phyloP scores from a whole-genome alignment of 257 asterid genomes.

The Fraxinus excelsior region DNA sequence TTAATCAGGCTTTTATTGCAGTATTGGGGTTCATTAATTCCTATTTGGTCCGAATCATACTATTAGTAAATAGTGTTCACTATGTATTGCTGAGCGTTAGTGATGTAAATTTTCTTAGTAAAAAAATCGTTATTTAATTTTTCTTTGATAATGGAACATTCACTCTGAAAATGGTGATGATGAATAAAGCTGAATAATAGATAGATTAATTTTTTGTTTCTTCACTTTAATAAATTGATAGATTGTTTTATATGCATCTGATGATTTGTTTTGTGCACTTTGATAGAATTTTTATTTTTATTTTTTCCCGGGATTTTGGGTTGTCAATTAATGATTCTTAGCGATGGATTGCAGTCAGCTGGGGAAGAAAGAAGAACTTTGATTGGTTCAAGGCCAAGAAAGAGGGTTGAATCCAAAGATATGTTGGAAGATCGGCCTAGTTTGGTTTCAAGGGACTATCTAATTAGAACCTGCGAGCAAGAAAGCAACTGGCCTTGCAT shows the following conservation, averaged over 20 bases:
- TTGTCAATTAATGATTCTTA: constrained; percentile 23
- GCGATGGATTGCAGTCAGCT: constrained; percentile 33
- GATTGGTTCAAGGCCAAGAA: constrained; percentile 24
- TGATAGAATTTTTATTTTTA: background rate
- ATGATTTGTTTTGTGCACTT: background rate
- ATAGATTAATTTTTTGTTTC: constrained; percentile 3
- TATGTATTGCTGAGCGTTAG: background rate
- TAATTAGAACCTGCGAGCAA: constrained; percentile 42
- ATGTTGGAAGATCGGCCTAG: constrained; percentile 85
- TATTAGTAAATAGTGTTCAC: background rate
- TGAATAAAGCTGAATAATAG: background rate
- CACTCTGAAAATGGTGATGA: constrained; percentile 1
- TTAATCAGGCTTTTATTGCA: background rate
- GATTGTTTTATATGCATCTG: background rate
- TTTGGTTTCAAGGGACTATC: constrained; percentile 67
- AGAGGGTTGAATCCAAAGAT: constrained; percentile 32
- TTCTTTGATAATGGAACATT: constrained; percentile 15
- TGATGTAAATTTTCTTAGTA: background rate
- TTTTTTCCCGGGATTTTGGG: background rate
- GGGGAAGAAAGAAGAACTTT: constrained; percentile 29
- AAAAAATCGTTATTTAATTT: constrained; percentile 5
- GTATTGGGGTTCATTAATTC: background rate
- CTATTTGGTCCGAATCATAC: background rate
- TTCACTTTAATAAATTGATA: background rate
- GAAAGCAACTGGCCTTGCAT: constrained; percentile 64